A percentile compares a stretch with the other conserved stretches of the same genome.
Conservation (phyloP, 1,284 basidiomycete genomes). For the Ustilago curta region DNA sequence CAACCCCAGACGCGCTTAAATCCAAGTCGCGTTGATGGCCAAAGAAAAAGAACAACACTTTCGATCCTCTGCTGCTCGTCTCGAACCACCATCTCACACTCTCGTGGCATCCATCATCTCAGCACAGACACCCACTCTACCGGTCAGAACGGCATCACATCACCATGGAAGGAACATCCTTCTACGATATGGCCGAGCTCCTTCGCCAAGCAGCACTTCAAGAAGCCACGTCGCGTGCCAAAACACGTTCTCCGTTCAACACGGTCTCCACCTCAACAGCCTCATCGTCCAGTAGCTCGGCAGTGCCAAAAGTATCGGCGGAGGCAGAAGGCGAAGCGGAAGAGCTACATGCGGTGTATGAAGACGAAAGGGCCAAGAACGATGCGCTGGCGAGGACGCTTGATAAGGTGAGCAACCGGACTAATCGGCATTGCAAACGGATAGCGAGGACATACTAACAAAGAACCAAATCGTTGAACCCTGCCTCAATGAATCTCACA, state of each 20-base stretch:
- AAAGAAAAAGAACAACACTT: conserved; percentile 34
- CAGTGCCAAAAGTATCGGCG: background rate
- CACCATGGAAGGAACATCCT: conserved; percentile 29
- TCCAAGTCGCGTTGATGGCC: conserved; percentile 16
- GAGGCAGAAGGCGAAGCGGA: conserved; percentile 26
- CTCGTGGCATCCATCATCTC: background rate
- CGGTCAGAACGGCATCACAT: too few species aligned
- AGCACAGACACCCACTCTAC: background rate
- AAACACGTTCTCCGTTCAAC: conserved; percentile 33
- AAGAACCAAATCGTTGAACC: background rate
- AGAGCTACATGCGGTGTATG: conserved; percentile 36
- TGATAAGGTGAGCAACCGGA: conserved; percentile 15
- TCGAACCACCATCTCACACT: background rate
- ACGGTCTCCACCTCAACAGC: background rate
- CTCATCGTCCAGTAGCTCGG: conserved; percentile 6
- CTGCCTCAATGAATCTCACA: background rate
- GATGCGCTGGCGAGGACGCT: conserved; percentile 29
- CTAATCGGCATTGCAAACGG: background rate
- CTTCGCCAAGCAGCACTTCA: conserved; percentile 35
- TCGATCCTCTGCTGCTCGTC: background rate
- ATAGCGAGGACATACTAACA: background rate
- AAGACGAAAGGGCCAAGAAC: conserved; percentile 43
- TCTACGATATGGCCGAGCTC: conserved; percentile 34
- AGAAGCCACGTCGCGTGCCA: conserved; percentile 41
- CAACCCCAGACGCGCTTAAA: conserved; percentile 16